A percentile compares a stretch with the other conserved stretches of the same genome.
Conservation (phyloP, 768 basidiomycete species). For the Dictyophora rubrovolvata region DNA sequence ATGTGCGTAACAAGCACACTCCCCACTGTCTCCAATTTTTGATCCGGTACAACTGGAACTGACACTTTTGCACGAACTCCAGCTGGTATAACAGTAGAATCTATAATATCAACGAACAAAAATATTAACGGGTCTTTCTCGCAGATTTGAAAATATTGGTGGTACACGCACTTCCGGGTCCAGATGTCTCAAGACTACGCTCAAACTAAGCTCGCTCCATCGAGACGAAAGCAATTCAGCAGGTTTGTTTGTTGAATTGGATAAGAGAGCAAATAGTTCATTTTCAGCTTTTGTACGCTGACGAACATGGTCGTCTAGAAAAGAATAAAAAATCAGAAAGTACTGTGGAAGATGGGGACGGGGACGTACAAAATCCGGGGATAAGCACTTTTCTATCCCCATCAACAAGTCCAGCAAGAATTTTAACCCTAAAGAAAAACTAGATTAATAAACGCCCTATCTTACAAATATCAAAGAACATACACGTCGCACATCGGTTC, state of each 20-base stretch:
- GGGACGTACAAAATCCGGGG: slow-evolving; percentile 70
- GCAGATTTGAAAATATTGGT: too few species aligned
- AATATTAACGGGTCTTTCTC: not conserved
- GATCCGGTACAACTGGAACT: slow-evolving; percentile 90
- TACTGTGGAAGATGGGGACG: not conserved
- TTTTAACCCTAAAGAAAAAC: slow-evolving; percentile 49
- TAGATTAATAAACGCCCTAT: not conserved
- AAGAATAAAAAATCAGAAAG: not conserved
- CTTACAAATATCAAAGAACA: slow-evolving; percentile 12
- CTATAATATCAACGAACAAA: slow-evolving; percentile 26
- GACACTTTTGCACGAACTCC: slow-evolving; percentile 76
- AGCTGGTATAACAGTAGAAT: slow-evolving; percentile 83
- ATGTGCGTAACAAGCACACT: slow-evolving; percentile 51
- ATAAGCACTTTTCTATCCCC: slow-evolving; percentile 51
- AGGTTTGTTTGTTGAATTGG: slow-evolving; percentile 56
- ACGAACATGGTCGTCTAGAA: slow-evolving; percentile 69
- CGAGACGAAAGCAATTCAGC: slow-evolving; percentile 61
- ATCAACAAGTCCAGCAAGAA: slow-evolving; percentile 64
- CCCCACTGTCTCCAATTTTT: slow-evolving; percentile 64
- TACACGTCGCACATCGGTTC: slow-evolving; percentile 96
- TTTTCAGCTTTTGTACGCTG: slow-evolving; percentile 58
- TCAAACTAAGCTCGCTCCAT: slow-evolving; percentile 88
- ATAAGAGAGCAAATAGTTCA: slow-evolving; percentile 56
- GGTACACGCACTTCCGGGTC: slow-evolving; percentile 55
- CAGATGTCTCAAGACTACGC: slow-evolving; percentile 77